These are phyloP conservation scores for Carex sylvatica DNA, from an alignment of 202 grass and related monocot genomes.

Conservation along the genomic window DNA sequence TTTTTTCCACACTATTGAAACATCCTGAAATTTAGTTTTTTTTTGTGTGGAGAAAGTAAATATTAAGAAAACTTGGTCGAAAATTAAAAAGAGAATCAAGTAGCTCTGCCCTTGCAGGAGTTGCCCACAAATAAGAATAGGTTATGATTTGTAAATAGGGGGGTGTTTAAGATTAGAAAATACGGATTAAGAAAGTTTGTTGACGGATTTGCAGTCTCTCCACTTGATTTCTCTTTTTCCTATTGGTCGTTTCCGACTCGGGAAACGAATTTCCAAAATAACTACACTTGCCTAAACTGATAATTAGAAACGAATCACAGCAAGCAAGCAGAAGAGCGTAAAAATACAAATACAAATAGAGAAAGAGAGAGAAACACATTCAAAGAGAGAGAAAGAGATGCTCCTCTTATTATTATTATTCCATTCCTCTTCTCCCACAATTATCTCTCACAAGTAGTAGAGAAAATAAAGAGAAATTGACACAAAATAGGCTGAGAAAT, in stretches of 20 bases:
- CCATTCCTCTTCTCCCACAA: background rate
- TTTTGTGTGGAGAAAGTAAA: no score
- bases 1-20: no score
- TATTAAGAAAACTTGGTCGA: background rate
- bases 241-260: background rate
- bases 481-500: background rate
- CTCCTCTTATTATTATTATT: conserved; percentile 17
- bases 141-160: background rate
- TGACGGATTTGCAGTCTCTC: background rate
- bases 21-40: background rate
- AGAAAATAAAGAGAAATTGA: conserved; percentile 37
- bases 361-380: conserved; percentile 14
- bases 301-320: conserved; percentile 9
- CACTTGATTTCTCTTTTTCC: background rate
- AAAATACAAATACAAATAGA: conserved; percentile 19
- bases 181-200: conserved; percentile 7
- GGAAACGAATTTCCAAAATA: background rate
- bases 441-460: conserved; percentile 6
- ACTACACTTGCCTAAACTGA: background rate
- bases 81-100: background rate
- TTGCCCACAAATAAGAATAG: background rate
- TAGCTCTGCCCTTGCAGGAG: background rate
- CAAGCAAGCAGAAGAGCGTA: background rate
- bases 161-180: background rate
- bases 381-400: conserved; percentile 22